These are phyloP conservation scores for Powellomyces hirtus DNA, from an alignment of 192 early-diverging fungal species.

Conservation along the genomic window DNA sequence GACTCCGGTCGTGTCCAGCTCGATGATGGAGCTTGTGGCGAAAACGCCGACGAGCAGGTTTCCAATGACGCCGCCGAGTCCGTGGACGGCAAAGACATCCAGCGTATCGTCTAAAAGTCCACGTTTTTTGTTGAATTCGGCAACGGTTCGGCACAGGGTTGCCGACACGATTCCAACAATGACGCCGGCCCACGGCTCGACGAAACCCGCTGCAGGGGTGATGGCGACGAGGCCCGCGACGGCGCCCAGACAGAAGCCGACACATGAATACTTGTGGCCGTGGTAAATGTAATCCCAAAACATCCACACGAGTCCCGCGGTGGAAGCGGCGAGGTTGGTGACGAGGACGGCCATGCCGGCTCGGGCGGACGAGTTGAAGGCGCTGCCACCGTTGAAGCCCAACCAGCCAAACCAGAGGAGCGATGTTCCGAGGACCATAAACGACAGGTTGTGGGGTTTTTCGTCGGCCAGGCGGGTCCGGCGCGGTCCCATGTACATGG, in stretches of 20 bases:
- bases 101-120: constrained; percentile 54
- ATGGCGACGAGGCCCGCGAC: constrained; percentile 87
- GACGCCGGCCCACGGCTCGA: constrained; percentile 68
- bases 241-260: constrained; percentile 87
- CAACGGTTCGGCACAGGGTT: constrained; percentile 60
- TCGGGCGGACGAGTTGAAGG: constrained; percentile 64
- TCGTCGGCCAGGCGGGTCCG: constrained; percentile 60
- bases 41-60: constrained; percentile 84
- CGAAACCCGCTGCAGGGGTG: constrained; percentile 81
- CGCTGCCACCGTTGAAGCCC: constrained; percentile 85
- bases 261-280: constrained; percentile 68
- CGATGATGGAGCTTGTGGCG: constrained; percentile 68
- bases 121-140: constrained; percentile 50
- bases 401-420: constrained; percentile 90
- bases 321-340: constrained; percentile 71
- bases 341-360: constrained; percentile 73
- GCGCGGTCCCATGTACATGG: constrained; percentile 79
- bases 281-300: constrained; percentile 67
- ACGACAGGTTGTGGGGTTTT: constrained; percentile 77
- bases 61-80: constrained; percentile 73
- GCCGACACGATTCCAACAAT: constrained; percentile 73
- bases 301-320: constrained; percentile 71
- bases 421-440: constrained; percentile 78
- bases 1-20: constrained; percentile 57
- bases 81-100: constrained; percentile 84